Evolutionary conservation across 768 basidiomycete species (phyloP).

Genomic region (Coprinopsis cinerea): DNA sequence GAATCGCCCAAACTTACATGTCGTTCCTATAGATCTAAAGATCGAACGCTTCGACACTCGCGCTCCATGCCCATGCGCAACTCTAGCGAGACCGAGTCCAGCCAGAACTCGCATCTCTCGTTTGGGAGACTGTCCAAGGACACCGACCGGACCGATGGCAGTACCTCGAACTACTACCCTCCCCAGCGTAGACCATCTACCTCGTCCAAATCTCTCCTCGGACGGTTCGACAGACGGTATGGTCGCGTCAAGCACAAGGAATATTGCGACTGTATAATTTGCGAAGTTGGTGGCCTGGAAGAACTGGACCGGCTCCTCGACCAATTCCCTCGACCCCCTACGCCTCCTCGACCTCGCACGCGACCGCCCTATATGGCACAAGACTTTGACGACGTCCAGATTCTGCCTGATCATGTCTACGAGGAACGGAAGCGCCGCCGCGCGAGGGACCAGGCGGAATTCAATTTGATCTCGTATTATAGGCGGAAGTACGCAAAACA

Average conservation of each 20-base stretch:
- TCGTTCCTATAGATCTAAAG: background rate
- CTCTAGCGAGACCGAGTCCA: slow-evolving; percentile 15
- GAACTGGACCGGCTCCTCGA: background rate
- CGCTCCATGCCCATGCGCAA: slow-evolving; percentile 20
- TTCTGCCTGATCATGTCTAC: slow-evolving; percentile 5
- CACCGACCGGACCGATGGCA: background rate
- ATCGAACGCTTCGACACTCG: slow-evolving; percentile 24
- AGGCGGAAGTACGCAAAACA: too few species aligned
- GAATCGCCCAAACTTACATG: background rate
- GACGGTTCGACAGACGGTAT: background rate
- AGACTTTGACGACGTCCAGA: slow-evolving; percentile 2
- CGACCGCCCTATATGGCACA: slow-evolving; percentile 4
- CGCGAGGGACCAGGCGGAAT: background rate
- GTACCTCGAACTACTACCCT: background rate
- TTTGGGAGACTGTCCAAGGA: background rate
- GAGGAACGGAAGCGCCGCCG: background rate
- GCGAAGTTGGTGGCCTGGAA: background rate
- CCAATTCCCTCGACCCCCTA: background rate
- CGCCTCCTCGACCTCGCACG: background rate
- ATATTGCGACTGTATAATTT: background rate
- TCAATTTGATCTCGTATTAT: too few species aligned
- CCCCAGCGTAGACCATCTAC: too few species aligned
- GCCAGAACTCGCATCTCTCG: background rate
- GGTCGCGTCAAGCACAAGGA: background rate
- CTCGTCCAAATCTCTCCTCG: background rate